Evolutionary conservation across 129 eudicot species (phyloP).

Genomic region (Flaveria brownii): DNA sequence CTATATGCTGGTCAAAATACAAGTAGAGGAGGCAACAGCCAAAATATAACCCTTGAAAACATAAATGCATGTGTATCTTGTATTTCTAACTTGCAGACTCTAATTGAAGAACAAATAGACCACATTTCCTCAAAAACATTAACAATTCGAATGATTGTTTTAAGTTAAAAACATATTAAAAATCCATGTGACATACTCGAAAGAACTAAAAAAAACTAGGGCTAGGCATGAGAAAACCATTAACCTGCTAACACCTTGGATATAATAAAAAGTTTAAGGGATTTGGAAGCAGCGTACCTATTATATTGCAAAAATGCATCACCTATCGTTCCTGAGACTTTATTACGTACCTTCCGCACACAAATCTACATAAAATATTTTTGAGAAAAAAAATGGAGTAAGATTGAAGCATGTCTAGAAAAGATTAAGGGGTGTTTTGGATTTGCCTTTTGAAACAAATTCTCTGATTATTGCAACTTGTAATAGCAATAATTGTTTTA

Average conservation of each 20-base stretch:
- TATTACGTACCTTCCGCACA: constrained; percentile 90
- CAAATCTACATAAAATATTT: constrained; percentile 55
- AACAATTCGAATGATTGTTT: neutral
- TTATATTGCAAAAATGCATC: constrained; percentile 74
- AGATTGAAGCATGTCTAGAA: neutral
- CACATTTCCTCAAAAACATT: neutral
- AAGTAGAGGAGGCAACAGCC: neutral
- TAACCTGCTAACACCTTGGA: neutral
- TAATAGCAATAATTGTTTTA: neutral
- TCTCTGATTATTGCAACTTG: neutral
- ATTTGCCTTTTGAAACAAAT: neutral
- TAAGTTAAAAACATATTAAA: neutral
- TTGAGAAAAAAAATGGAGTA: neutral
- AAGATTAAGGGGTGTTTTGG: neutral
- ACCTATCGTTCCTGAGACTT: constrained; percentile 87
- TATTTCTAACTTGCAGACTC: neutral
- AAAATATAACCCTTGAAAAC: neutral
- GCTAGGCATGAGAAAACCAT: neutral
- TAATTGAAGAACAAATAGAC: neutral
- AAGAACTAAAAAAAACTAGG: neutral
- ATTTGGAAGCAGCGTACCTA: constrained; percentile 51
- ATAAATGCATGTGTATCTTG: neutral
- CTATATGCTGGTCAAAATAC: neutral
- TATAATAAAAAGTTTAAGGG: neutral
- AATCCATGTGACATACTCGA: neutral